Evolutionary conservation across 2,329 filamentous ascomycete genomes (phyloP), one percentile per base, ranked within the genome.

Genomic region (Sphaceloma murrayae): DNA sequence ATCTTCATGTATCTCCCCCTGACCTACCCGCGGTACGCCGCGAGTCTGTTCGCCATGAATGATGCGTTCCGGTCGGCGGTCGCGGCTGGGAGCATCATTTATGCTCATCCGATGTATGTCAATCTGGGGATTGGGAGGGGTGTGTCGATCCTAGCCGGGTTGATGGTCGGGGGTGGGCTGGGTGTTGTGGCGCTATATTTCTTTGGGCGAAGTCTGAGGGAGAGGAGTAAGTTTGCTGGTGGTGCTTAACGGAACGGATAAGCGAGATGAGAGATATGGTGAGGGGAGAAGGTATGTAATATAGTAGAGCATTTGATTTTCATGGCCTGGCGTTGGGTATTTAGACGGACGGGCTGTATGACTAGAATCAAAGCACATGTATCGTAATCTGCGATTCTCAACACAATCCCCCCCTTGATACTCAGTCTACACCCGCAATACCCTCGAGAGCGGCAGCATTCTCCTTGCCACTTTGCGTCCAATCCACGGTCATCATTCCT

Each of bases 21-120:
- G 34, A 56, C 56, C 6, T 66, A 66, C 49, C 63, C 64, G 5
- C 56, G 60, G 47, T 65, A 65, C 53, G 73, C 74, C 0, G 74
- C 76, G 27, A 72, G 67, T 38, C 60, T 79, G 16, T 78, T 80
- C 54, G 75, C 75, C 1, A 74, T 67, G 4, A 80, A 78, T 54
- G 75, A 78, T 61, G 43, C 43, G 14, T 46, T 44, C 24, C 29
- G 47, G 13, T 43, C 34, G 2, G 43, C 34, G 11, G 29, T 46
- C 16, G 47, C 47, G 16, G 36, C 43, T 8, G 47, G 47, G 27
- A 46, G 42, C 19, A 46, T 48, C 22, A 48, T 48, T 21, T 48
- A 46, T 43, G 47, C 43, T 13, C 47, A 48, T 22, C 47, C 47
- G 13, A 46, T 48, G 47, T 48, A 48, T 22, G 18, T 32, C 18